Percentiles rank a stretch among this genome's conserved stretches.
Evolutionary conservation across 2,329 filamentous ascomycete genomes (phyloP).

Genomic region (Neocatenulostroma microsporum): DNA sequence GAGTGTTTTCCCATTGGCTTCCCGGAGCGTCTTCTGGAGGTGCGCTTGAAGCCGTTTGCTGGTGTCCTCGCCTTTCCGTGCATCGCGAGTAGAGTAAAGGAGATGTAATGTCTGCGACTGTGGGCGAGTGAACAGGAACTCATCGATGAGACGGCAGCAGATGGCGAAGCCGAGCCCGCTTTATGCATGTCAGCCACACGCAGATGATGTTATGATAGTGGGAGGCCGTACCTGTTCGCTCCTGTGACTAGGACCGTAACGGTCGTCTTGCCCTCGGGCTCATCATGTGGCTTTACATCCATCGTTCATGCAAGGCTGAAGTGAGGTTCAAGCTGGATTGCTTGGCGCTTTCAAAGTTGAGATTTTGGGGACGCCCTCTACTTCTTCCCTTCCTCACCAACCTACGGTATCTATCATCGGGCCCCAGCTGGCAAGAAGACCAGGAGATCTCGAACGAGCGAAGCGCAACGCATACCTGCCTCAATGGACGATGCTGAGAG

Average conservation of each 20-base stretch:
- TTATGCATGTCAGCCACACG: constrained; percentile 8
- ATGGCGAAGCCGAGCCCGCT: constrained; percentile 84
- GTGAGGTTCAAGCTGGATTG: no score
- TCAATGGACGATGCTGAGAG: no score
- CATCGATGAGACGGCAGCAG: constrained; percentile 77
- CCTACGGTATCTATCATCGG: no score
- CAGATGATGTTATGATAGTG: not conserved
- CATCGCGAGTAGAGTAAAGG: constrained; percentile 73
- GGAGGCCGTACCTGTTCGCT: constrained; percentile 63
- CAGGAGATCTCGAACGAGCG: no score
- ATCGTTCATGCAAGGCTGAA: no score
- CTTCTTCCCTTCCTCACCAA: no score
- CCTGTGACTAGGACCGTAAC: constrained; percentile 67
- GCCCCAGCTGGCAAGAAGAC: no score
- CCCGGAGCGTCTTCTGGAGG: constrained; percentile 42
- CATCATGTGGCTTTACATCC: constrained; percentile 6
- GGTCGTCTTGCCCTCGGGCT: constrained; percentile 11
- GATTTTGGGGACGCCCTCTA: no score
- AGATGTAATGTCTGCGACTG: constrained; percentile 64
- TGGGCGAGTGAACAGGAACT: constrained; percentile 67
- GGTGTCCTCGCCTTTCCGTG: constrained; percentile 66
- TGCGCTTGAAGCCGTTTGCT: constrained; percentile 47
- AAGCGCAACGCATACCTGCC: no score
- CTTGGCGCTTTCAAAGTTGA: no score
- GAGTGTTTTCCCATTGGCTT: constrained; percentile 27